These are phyloP conservation scores for Calamus simplicifolius DNA, from an alignment of 176 grass and related monocot species.

Conservation along the genomic window DNA sequence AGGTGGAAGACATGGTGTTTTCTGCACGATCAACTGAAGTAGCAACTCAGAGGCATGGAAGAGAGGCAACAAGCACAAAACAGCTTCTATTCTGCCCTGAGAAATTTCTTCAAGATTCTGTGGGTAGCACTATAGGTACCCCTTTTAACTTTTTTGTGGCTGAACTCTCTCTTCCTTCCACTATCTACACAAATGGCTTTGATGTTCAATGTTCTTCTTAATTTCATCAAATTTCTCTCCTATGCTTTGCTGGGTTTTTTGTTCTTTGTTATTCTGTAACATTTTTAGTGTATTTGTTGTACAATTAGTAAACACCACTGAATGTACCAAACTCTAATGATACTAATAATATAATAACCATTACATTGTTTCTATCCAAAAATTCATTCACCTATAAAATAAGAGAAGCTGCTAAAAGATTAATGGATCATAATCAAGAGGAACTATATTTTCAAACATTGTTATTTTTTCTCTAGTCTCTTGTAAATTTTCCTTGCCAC, in stretches of 20 bases:
- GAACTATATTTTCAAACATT: no score
- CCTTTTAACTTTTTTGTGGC: background rate
- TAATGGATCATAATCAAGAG: background rate
- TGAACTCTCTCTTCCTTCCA: conserved; percentile 7
- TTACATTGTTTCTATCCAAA: background rate
- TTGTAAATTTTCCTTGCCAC: no score
- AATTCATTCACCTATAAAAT: background rate
- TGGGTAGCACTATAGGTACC: conserved; percentile 37
- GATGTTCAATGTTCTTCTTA: background rate
- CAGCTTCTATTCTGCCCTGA: conserved; percentile 8
- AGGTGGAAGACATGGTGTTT: conserved; percentile 22
- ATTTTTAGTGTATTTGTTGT: no score
- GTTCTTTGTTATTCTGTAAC: no score
- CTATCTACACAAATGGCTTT: background rate
- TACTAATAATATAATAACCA: background rate
- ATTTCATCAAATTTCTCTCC: background rate
- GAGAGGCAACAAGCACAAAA: conserved; percentile 23
- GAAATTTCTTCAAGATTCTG: conserved; percentile 21
- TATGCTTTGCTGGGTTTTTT: background rate
- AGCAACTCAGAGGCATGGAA: conserved; percentile 18
- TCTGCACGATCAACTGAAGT: conserved; percentile 15
- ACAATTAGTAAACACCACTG: no score
- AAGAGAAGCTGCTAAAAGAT: background rate
- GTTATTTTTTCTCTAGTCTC: no score
- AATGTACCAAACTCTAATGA: background rate